Base-by-base conservation (phyloP, 805 yeast species). In the Priceomyces fermenticarens region DNA sequence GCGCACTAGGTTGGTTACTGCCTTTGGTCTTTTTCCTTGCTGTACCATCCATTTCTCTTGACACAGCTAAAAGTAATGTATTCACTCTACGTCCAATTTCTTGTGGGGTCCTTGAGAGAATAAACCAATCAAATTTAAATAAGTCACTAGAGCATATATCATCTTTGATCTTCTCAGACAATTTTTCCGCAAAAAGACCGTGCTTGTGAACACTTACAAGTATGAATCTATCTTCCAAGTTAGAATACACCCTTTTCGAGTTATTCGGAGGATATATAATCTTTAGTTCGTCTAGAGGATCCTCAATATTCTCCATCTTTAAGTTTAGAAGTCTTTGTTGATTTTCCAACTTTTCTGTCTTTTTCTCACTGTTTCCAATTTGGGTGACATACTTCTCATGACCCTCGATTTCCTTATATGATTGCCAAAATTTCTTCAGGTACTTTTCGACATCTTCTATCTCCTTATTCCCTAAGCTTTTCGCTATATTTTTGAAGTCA, bases 191-290 rank as follows among this genome's bases (percentile, higher is more conserved):
- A 52, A 76, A 68, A 17, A 85, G 58, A 0, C 95, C 95, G 48
- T 77, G 72, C 49, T 81, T 81, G 57, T 82, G 72, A 1, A 83
- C 83, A 40, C 78, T 75, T 23, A 74, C 51, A 37, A 86, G 55
- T 17, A 86, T 64, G 50, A 81, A 86, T 39, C 87, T 70, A 54
- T 86, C 95, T 54, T 86, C 95, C 0, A 73, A 58, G 26, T 78
- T 77, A 7, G 86, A 79, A 52, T 83, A 86, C 7, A 84, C 73
- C 49, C 89, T 66, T 53, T 85, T 84, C 10, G 93, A 84, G 56
- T 84, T 85, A 55, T 85, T 85, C n/a, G 90, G 90, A 0, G 93
- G 91, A 45, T 84, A 86, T 40, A 78, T 84, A 16, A 86, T 80
- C 3, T 62, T 63, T 59, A 86, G 62, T 32, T 83, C 81, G 34